phyloP scores from a whole-genome alignment of 176 grass and related monocot genomes.

The Elymus sibiricus region DNA sequence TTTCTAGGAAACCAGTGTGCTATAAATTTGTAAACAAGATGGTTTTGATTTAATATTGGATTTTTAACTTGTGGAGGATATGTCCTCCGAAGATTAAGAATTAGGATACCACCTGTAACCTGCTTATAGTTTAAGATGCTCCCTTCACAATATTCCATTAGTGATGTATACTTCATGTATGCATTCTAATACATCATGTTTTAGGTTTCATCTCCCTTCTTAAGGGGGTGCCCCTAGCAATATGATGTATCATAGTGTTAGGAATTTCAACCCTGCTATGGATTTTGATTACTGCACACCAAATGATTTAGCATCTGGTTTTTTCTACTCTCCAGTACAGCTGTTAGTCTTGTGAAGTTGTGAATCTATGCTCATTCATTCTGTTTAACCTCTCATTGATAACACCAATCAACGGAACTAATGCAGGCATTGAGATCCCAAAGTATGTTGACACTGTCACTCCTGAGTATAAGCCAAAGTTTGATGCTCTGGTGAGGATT shows the following conservation, averaged over 20 bases:
- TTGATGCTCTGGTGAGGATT: slow-evolving; percentile 72
- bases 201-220: neutral
- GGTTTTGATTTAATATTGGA: neutral
- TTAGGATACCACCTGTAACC: neutral
- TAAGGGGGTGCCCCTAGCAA: neutral
- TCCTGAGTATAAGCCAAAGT: slow-evolving; percentile 88
- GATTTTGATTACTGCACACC: neutral
- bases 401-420: neutral
- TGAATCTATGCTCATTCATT: neutral
- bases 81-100: neutral
- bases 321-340: neutral
- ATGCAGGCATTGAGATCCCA: slow-evolving; percentile 85
- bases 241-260: neutral
- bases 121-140: neutral
- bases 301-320: slow-evolving; percentile 4
- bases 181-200: slow-evolving; percentile 8
- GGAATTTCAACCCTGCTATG: neutral
- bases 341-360: neutral
- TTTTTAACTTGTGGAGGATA: neutral
- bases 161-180: neutral
- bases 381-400: neutral
- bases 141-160: neutral
- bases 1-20: neutral
- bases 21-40: neutral
- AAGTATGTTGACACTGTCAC: slow-evolving; percentile 89